These are phyloP conservation scores for Shiraia sp. DNA, from an alignment of 2,329 filamentous ascomycete genomes.

Conservation along the genomic window DNA sequence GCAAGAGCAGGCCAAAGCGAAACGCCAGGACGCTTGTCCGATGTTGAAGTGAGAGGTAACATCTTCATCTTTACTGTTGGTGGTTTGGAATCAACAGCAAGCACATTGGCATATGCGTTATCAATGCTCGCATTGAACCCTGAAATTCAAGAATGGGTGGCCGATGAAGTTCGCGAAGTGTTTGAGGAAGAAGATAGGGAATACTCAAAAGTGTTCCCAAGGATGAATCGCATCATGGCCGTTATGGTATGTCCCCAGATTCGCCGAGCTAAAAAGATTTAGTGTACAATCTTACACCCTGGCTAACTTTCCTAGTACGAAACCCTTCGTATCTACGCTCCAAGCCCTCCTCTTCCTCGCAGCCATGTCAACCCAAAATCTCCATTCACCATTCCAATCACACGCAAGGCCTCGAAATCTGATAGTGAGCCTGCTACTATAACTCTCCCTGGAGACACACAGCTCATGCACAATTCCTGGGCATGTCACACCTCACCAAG, in stretches of 20 bases:
- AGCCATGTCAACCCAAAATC: background rate
- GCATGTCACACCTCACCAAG: conserved; percentile 32
- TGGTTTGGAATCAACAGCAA: conserved; percentile 46
- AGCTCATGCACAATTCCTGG: conserved; percentile 21
- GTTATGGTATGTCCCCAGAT: conserved; percentile 41
- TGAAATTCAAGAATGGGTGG: conserved; percentile 57
- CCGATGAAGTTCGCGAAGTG: conserved; percentile 52
- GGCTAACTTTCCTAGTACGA: too few species aligned
- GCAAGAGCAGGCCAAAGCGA: background rate
- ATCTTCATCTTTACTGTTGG: conserved; percentile 37
- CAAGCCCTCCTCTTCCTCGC: conserved; percentile 3
- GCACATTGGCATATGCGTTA: conserved; percentile 56
- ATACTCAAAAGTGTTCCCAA: conserved; percentile 52
- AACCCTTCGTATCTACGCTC: conserved; percentile 32
- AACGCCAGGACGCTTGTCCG: conserved; percentile 9
- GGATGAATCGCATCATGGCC: conserved; percentile 50
- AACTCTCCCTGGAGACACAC: conserved; percentile 14
- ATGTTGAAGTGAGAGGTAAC: conserved; percentile 34
- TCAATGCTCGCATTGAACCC: conserved; percentile 52
- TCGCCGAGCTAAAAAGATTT: background rate
- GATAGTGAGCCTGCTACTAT: background rate
- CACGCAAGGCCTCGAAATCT: background rate
- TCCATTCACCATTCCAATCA: background rate
- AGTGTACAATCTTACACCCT: too few species aligned
- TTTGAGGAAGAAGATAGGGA: conserved; percentile 24